Evolutionary conservation across 345 rosid genomes (phyloP), one percentile per base, ranked within the genome.

Genomic region (Salix dunnii): DNA sequence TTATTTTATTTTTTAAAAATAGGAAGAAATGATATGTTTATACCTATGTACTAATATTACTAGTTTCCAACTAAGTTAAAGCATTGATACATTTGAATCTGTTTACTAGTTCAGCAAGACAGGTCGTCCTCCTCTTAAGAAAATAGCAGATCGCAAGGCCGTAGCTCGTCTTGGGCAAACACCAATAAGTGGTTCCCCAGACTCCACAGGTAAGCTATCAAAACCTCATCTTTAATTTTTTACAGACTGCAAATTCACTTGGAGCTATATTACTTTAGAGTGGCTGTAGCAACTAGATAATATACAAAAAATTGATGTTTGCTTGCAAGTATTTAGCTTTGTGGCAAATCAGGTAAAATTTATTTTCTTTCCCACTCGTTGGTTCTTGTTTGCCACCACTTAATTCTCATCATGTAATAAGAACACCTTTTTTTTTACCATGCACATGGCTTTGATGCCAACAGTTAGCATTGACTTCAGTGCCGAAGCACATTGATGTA

Each of bases 51-150:
- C 12, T 48, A 18, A 35, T 78, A 25, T 43, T 21, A 35, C 23
- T 36, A 35, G 18, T 38, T 30, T 36, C 30, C 27, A 42, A 42
- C 63, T 40, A 12, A 30, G 10, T 61, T 67, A 70, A 48, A 38
- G 65, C 69, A 1, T 40, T 58, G 23, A 42, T 68, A 33, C 27
- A 62, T 69, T 46, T 69, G 63, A 21, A 49, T 73, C n/a, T 64
- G 28, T 82, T 74, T 71, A 61, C 71, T 77, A 62, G 67, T 83
- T 65, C 88, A 88, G 90, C 74, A 87, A 85, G 86, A 78, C 87
- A 7, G 88, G 91, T 62, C 86, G 91, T 36, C 91, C 90, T 43
- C 91, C 91, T 64, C 78, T 87, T n/a, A 88, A 87, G 82, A 88
- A 87, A 76, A 64, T 83, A 68, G 81, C 87, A 18, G 90, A 87